Base-by-base conservation (phyloP, 208 protist species). In the Trypanosoma conorhini region DNA sequence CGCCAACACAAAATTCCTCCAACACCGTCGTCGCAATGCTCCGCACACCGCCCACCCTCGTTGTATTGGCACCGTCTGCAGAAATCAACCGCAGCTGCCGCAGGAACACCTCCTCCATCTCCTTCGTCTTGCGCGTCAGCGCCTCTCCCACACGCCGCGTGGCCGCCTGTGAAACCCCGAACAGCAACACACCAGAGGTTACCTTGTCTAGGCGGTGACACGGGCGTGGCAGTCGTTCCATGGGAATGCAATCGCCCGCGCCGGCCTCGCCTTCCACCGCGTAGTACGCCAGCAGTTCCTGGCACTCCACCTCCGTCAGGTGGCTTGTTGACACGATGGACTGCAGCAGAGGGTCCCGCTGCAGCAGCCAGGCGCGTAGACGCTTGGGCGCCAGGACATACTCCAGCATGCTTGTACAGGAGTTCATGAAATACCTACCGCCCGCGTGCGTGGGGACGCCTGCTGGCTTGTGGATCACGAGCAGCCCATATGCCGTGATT, bases 361-460 rank as follows among this genome's bases (percentile, higher is more conserved):
- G 64, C 1, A 71, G 52, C 19, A 95, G 73, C 88, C 90, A 95
- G 31, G 75, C 76, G n/a, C 46, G 59, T 17, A 95, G 62, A n/a
- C 90, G 83, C 62, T 80, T 82, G 33, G 87, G 90, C 9, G 90
- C 80, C 31, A 95, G 77, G 12, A 93, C 87, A 67, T 95, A 95
- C 81, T 94, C 94, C 30, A 99, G 54, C 60, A 98, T 90, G 13
- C 68, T 66, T 4, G 93, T 76, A 21, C 98, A 67, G 12, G 95
- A 91, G 78, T 99, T 99, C 74, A 96, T 89, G 50, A 93, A 80
- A 76, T 97, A 99, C 60, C 96, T 69, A 1, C 94, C 94, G 17
- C 83, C 95, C 5, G 92, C 85, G 74, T 98, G 96, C 17, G 89
- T 94, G 17, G 87, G 88, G 4, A 96, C 24, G n/a, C 88, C 89